phyloP scores from a whole-genome alignment of 106 monocot species.

The Dioscorea alata region DNA sequence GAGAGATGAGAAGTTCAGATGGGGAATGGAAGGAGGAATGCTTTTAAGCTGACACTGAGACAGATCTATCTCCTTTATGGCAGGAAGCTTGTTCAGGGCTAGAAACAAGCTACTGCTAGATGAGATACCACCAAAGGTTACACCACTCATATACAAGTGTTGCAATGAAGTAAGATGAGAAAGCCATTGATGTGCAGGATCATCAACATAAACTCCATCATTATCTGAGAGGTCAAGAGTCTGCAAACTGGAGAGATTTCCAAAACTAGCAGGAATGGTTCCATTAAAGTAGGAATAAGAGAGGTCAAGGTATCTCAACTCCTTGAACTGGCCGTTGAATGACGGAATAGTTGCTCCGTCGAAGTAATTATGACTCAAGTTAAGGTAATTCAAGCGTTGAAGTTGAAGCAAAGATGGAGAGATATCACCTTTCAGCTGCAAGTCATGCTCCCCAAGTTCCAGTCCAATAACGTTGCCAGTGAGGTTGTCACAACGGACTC shows the following conservation, averaged over 20 bases:
- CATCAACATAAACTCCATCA: no score
- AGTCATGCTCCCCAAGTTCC: conserved; percentile 9
- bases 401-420: not conserved
- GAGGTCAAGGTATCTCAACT: conserved; percentile 23
- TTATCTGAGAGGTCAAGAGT: conserved; percentile 4
- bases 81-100: conserved; percentile 4
- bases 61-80: conserved; percentile 4
- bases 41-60: not conserved
- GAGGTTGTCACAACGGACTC: conserved; percentile 21
- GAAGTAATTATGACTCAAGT: conserved; percentile 30
- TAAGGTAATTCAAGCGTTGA: conserved; percentile 18
- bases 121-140: conserved; percentile 1
- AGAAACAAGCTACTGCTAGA: conserved; percentile 3
- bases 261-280: conserved; percentile 13
- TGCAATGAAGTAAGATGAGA: conserved; percentile 19
- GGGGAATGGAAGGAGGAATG: conserved; percentile 9
- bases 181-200: conserved; percentile 8
- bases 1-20: conserved; percentile 24
- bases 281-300: conserved; percentile 9
- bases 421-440: conserved; percentile 3
- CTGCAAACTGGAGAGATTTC: conserved; percentile 7
- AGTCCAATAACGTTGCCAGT: conserved; percentile 32
- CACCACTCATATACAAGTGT: conserved; percentile 11
- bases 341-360: not conserved
- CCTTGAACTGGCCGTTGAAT: conserved; percentile 18